Base-by-base conservation (phyloP, 805 yeast species). In the Metschnikowia drakensbergensis region DNA sequence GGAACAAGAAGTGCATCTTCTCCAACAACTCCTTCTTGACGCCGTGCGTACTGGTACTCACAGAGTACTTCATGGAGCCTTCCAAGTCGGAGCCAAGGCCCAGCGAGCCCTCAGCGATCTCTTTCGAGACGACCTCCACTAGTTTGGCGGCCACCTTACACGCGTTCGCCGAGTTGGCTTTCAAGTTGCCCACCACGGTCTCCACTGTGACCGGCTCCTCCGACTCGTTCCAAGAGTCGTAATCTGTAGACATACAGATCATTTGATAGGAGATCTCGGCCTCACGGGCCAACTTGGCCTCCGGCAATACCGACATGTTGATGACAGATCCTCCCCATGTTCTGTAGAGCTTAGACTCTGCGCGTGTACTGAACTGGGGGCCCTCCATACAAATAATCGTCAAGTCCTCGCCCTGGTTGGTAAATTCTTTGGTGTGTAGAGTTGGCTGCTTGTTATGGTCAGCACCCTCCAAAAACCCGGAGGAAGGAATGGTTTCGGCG, bases 191-290 rank as follows among this genome's bases (percentile, higher is more conserved):
- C 44, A 94, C 90, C 37, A 94, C 97, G 4, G 96, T 86, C 71
- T 91, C 97, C n/a, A 94, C 98, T 6, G 98, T 91, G 42, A 94
- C 99, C 2, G 98, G 92, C 62, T 92, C 97, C 64, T 84, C 98
- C 46, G 80, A 82, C 60, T 86, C 96, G 64, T 90, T 87, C 99
- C 99, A 94, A 25, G 99, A 96, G 65, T 94, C 99, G 69, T 94
- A 94, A 68, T 94, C 99, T 3, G 99, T 94, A 1, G 96, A 85
- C 99, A 94, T 94, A 71, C 99, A 94, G 55, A 94, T 80, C 97
- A 94, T 94, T 69, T 92, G 98, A 71, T 94, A 94, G 28, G 96
- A 79, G 55, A 94, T 84, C 69, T 94, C 99, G 39, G 98, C 97
- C 71, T 94, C 99, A 63, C 95, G 82, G 3, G 99, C 99, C 54